These are phyloP conservation scores for Cercospora sp. DNA, from an alignment of 2,329 filamentous ascomycete genomes.

Conservation along the genomic window DNA sequence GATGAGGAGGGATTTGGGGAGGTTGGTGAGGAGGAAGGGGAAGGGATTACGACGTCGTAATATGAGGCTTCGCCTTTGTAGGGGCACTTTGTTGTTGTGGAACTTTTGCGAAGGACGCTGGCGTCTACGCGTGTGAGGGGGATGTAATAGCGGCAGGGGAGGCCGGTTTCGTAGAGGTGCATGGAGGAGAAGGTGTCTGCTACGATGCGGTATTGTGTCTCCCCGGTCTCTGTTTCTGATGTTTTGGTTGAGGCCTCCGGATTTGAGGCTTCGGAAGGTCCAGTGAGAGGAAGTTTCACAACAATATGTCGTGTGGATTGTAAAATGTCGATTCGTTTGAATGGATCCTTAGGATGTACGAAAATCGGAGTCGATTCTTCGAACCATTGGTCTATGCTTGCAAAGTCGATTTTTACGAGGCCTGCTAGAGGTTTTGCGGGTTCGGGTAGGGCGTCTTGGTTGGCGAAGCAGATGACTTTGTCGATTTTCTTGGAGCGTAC, in stretches of 20 bases:
- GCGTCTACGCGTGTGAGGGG: slow-evolving; percentile 55
- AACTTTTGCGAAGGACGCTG: slow-evolving; percentile 51
- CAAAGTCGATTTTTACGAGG: slow-evolving; percentile 36
- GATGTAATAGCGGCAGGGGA: slow-evolving; percentile 62
- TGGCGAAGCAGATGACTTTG: slow-evolving; percentile 29
- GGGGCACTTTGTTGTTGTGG: slow-evolving; percentile 60
- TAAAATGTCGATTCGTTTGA: slow-evolving; percentile 64
- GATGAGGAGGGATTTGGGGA: not conserved
- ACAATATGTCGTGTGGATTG: slow-evolving; percentile 56
- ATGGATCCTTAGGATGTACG: slow-evolving; percentile 67
- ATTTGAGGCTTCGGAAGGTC: not conserved
- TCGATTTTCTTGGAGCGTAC: slow-evolving; percentile 25
- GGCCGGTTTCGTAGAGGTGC: slow-evolving; percentile 62
- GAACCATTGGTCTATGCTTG: slow-evolving; percentile 48
- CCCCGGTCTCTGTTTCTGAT: not conserved
- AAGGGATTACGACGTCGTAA: slow-evolving; percentile 50
- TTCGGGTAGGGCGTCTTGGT: slow-evolving; percentile 16
- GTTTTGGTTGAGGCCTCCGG: not conserved
- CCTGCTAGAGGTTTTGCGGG: slow-evolving; percentile 20
- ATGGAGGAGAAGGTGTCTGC: slow-evolving; percentile 49
- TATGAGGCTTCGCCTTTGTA: slow-evolving; percentile 69
- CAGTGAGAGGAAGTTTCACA: slow-evolving; percentile 51
- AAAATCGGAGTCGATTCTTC: slow-evolving; percentile 62
- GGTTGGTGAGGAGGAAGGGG: not conserved
- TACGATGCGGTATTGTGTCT: slow-evolving; percentile 37